Conservation (phyloP, 352 stramenopile species). For the Phytophthora crassamura region DNA sequence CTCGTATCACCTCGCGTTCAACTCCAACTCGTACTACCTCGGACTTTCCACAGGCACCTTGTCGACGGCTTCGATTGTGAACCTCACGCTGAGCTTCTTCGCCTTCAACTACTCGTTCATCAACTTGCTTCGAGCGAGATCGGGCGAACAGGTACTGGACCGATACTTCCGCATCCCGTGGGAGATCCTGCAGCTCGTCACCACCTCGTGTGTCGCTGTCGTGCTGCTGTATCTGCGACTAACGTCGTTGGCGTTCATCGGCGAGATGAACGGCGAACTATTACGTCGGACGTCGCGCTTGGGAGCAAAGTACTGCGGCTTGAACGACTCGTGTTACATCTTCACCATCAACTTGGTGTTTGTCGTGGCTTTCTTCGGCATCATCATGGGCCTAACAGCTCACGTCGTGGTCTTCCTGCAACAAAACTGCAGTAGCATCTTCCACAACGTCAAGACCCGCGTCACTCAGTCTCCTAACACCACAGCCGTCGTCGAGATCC, state of each 20-base stretch:
- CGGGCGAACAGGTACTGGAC: slow-evolving; percentile 15
- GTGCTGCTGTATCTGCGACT: slow-evolving; percentile 14
- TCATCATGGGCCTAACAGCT: slow-evolving; percentile 1
- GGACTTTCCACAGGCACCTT: slow-evolving; percentile 14
- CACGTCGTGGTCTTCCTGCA: slow-evolving; percentile 1
- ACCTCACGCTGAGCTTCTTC: slow-evolving; percentile 15
- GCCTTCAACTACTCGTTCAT: slow-evolving; percentile 20
- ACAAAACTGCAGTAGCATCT: neutral
- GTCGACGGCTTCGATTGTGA: slow-evolving; percentile 2
- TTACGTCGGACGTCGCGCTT: slow-evolving; percentile 8
- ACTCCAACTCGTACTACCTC: slow-evolving; percentile 19
- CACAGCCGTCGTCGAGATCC: slow-evolving; percentile 3
- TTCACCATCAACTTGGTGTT: slow-evolving; percentile 22
- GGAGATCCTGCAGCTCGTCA: slow-evolving; percentile 15
- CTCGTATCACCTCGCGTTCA: slow-evolving; percentile 21
- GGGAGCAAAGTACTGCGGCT: slow-evolving; percentile 9
- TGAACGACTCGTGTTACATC: slow-evolving; percentile 20
- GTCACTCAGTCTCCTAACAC: neutral
- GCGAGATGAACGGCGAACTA: neutral
- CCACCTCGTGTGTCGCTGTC: neutral
- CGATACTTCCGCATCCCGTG: slow-evolving; percentile 18
- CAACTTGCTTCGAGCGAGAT: slow-evolving; percentile 8
- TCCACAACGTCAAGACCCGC: slow-evolving; percentile 1
- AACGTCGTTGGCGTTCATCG: slow-evolving; percentile 13
- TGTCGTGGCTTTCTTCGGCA: slow-evolving; percentile 2